A percentile compares a stretch with the other conserved stretches of the same genome.
Conservation (phyloP, 495 filamentous ascomycete species). For the Rostrohypoxylon terebratum region DNA sequence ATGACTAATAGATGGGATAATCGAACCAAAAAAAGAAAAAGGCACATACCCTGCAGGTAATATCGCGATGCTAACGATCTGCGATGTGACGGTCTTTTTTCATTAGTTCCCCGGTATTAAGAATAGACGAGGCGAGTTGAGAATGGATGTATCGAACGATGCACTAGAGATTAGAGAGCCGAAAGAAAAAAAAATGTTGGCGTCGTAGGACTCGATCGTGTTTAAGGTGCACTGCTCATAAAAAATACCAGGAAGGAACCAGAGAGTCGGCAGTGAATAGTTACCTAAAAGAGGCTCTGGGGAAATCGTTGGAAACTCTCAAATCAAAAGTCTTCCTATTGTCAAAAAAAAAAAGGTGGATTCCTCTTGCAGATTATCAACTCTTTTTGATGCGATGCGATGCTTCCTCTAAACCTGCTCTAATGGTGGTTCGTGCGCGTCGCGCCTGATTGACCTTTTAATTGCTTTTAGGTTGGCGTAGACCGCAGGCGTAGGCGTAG, state of each 20-base stretch:
- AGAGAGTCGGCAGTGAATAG: constrained; percentile 14
- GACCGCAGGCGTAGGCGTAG: not conserved
- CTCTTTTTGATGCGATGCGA: not conserved
- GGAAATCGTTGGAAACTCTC: constrained; percentile 4
- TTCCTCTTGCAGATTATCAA: not conserved
- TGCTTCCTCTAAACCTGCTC: not conserved
- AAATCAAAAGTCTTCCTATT: constrained; percentile 12
- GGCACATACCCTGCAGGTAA: constrained; percentile 42
- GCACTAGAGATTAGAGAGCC: not conserved
- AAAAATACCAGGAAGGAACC: not conserved
- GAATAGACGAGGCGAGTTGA: constrained; percentile 19
- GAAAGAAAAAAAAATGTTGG: not conserved
- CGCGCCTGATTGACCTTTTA: constrained; percentile 19
- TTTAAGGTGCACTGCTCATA: not conserved
- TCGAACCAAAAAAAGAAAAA: constrained; percentile 19
- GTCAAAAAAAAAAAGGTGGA: constrained; percentile 4
- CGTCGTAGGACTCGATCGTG: not conserved
- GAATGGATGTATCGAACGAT: not conserved
- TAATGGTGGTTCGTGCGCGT: constrained; percentile 30
- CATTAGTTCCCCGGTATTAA: constrained; percentile 10
- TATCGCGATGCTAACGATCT: constrained; percentile 42
- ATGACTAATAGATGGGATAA: constrained; percentile 6
- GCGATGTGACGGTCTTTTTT: constrained; percentile 26
- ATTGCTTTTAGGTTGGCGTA: constrained; percentile 23
- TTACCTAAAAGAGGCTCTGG: constrained; percentile 29